Conservation (phyloP, 2,329 filamentous ascomycete genomes). For the Sporothrix mexicana region DNA sequence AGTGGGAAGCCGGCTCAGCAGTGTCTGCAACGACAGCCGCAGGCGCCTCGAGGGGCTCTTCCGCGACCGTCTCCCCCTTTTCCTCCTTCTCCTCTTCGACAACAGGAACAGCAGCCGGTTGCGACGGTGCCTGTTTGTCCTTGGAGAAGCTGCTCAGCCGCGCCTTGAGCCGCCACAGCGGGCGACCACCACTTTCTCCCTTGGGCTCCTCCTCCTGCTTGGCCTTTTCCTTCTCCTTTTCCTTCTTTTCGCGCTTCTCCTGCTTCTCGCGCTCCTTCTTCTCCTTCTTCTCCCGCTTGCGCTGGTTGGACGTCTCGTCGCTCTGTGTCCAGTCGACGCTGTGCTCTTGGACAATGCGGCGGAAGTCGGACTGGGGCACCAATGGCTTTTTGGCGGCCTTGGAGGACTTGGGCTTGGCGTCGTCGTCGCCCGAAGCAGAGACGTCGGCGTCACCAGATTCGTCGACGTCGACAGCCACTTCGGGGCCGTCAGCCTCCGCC, state of each 20-base stretch:
- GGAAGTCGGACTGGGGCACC: neutral
- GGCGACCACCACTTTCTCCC: conserved; percentile 42
- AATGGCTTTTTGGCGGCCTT: neutral
- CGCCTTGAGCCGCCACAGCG: conserved; percentile 56
- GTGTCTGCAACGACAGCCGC: neutral
- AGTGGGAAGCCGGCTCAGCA: conserved; percentile 38
- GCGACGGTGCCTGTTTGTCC: conserved; percentile 17
- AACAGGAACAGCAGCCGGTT: conserved; percentile 24
- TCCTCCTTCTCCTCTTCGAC: neutral
- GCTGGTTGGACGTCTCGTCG: conserved; percentile 50
- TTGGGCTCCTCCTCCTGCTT: conserved; percentile 27
- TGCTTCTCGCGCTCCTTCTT: neutral
- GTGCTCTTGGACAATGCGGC: conserved; percentile 44
- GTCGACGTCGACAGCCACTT: neutral
- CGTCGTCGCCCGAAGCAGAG: neutral
- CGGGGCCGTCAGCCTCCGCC: neutral
- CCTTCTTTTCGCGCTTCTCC: conserved; percentile 6
- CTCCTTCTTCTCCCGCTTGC: neutral
- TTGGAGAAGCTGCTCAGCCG: conserved; percentile 48
- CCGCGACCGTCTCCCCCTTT: neutral
- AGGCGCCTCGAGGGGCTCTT: neutral
- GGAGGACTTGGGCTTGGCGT: neutral
- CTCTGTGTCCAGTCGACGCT: conserved; percentile 65
- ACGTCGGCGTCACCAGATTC: neutral
- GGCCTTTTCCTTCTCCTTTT: conserved; percentile 31